These are phyloP conservation scores for Gnetum montanum DNA, from an alignment of 75 land plant species.

Conservation along the genomic window DNA sequence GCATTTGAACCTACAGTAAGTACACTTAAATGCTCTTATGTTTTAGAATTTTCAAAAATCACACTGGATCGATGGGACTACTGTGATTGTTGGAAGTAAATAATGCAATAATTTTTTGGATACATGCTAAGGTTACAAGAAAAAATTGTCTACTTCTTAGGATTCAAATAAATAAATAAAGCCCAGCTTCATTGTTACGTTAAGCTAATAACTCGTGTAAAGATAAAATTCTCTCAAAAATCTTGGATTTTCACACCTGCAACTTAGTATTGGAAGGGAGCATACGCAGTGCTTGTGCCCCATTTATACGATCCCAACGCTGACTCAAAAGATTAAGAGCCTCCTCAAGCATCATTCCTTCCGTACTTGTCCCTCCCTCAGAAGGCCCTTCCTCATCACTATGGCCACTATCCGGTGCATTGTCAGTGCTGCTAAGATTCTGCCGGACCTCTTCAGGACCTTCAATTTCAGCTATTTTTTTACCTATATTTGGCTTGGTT, in stretches of 20 bases:
- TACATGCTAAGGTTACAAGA: no score
- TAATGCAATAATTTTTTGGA: not conserved
- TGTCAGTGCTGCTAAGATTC: constrained; percentile 17
- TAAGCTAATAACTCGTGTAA: no score
- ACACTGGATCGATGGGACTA: no score
- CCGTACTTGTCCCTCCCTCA: constrained; percentile 30
- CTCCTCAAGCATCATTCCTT: constrained; percentile 45
- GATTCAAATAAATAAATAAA: no score
- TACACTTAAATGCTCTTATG: no score
- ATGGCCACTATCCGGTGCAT: constrained; percentile 42
- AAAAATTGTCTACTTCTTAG: no score
- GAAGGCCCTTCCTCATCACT: constrained; percentile 38
- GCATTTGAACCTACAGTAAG: no score
- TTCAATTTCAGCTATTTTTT: constrained; percentile 78
- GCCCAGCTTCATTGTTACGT: no score
- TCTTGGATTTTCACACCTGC: constrained; percentile 60
- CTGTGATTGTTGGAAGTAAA: no score
- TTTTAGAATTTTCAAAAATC: no score
- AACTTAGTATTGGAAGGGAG: constrained; percentile 81
- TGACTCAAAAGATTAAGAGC: constrained; percentile 38
- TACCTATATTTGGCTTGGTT: constrained; percentile 24
- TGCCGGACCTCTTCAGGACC: constrained; percentile 43
- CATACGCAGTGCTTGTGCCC: constrained; percentile 73
- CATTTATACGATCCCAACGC: constrained; percentile 87
- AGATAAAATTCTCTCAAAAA: no score